These are phyloP conservation scores for Magnolia sinica DNA, from an alignment of 164 flowering plant species.

Conservation along the genomic window DNA sequence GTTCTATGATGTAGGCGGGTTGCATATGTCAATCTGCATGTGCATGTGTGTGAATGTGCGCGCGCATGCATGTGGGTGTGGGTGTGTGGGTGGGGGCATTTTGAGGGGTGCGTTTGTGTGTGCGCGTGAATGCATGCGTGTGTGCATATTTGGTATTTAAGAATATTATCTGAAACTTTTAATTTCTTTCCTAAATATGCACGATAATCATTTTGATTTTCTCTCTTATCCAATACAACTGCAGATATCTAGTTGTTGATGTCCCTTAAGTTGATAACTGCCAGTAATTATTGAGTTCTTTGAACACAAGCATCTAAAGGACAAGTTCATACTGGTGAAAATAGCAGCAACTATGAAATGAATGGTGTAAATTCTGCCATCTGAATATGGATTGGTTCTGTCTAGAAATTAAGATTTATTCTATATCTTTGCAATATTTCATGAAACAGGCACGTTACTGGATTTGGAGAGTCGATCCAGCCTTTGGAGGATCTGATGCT, in stretches of 20 bases:
- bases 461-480: slow-evolving; percentile 66
- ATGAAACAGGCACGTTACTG: slow-evolving; percentile 47
- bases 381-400: background rate
- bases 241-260: no score
- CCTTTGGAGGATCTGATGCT: slow-evolving; percentile 22
- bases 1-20: background rate
- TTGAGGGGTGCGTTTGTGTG: background rate
- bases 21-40: background rate
- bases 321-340: background rate
- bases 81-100: background rate
- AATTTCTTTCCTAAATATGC: no score
- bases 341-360: background rate
- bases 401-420: background rate
- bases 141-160: no score
- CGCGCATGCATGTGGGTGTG: no score
- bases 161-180: no score
- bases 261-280: no score
- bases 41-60: background rate
- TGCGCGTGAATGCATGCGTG: no score
- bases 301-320: background rate
- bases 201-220: no score
- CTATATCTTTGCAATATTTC: background rate
- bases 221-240: no score
- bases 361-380: background rate
- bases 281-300: no score